A percentile compares a stretch with the other conserved stretches of the same genome.
Evolutionary conservation across 139 green algal species (phyloP).

Genomic region (Chlamydomonas schloesseri): DNA sequence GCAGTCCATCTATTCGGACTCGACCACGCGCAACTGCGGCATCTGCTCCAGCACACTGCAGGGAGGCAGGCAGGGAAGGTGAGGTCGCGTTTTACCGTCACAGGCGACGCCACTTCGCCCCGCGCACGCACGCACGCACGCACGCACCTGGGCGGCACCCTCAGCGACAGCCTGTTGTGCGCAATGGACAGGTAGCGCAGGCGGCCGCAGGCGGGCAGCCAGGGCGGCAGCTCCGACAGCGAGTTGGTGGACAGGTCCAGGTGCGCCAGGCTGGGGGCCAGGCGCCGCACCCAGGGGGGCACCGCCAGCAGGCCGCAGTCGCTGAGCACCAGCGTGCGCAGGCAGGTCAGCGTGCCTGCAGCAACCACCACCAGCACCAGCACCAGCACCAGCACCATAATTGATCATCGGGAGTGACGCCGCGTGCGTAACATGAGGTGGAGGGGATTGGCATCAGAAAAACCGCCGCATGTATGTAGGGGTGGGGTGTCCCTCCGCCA

Average conservation of each 20-base stretch:
- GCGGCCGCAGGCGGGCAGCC: constrained; percentile 17
- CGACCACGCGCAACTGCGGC: constrained; percentile 30
- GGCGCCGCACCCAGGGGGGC: constrained; percentile 33
- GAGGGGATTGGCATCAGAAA: too few relatives aligned
- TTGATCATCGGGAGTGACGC: too few relatives aligned
- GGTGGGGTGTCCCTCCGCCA: too few relatives aligned
- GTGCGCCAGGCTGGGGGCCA: constrained; percentile 3
- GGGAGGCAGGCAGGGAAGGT: too few relatives aligned
- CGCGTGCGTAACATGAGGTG: too few relatives aligned
- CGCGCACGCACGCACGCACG: too few relatives aligned
- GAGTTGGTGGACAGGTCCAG: constrained; percentile 31
- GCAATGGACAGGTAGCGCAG: constrained; percentile 28
- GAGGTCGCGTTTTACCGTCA: too few relatives aligned
- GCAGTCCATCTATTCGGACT: background rate
- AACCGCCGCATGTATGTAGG: too few relatives aligned
- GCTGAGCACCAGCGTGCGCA: constrained; percentile 10
- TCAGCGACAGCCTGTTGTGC: constrained; percentile 27
- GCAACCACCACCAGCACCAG: too few relatives aligned
- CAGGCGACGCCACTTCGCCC: too few relatives aligned
- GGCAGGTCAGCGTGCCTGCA: constrained; percentile 8
- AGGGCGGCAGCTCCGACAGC: constrained; percentile 8
- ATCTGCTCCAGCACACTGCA: constrained; percentile 27
- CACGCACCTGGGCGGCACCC: background rate
- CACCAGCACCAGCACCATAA: too few relatives aligned
- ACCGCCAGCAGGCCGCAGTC: constrained; percentile 36